A percentile compares a stretch with the other conserved stretches of the same genome.
Evolutionary conservation across 2,329 filamentous ascomycete genomes (phyloP).

Genomic region (Coleophoma crateriformis): DNA sequence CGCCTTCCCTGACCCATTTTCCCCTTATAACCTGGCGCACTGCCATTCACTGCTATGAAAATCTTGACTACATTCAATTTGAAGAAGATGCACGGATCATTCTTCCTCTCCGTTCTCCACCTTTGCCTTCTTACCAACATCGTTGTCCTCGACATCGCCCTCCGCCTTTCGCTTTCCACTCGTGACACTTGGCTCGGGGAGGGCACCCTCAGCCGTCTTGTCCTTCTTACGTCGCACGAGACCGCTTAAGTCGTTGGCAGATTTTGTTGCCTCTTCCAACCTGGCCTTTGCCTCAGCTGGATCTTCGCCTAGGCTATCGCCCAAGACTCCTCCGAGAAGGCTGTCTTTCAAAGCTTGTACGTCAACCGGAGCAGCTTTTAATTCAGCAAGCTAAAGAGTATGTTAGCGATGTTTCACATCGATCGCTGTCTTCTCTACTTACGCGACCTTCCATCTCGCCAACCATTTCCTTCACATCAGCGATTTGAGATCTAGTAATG

Average conservation of each 20-base stretch:
- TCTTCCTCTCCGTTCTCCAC: conserved; percentile 15
- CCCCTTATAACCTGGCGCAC: background rate
- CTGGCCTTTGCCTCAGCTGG: conserved; percentile 55
- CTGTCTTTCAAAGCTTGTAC: conserved; percentile 46
- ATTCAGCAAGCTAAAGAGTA: conserved; percentile 53
- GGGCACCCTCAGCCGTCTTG: conserved; percentile 23
- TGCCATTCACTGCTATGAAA: background rate
- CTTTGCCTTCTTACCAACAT: conserved; percentile 25
- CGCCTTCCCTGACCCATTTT: background rate
- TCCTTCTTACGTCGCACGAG: conserved; percentile 65
- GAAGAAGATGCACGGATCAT: background rate
- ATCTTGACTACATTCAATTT: no score
- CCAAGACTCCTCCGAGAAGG: conserved; percentile 54
- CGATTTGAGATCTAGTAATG: conserved; percentile 53
- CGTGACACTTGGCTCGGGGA: conserved; percentile 21
- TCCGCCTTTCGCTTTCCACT: conserved; percentile 51
- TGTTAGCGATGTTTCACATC: no score
- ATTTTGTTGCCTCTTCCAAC: conserved; percentile 67
- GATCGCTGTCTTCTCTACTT: conserved; percentile 22
- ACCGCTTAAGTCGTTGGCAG: conserved; percentile 69
- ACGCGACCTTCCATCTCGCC: conserved; percentile 73
- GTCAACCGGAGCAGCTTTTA: conserved; percentile 57
- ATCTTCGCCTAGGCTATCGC: conserved; percentile 57
- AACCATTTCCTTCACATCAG: conserved; percentile 72
- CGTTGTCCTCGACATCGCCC: conserved; percentile 23